Evolutionary conservation across 2,329 filamentous ascomycete species (phyloP).

Genomic region (Trichoderma cornu-damae): DNA sequence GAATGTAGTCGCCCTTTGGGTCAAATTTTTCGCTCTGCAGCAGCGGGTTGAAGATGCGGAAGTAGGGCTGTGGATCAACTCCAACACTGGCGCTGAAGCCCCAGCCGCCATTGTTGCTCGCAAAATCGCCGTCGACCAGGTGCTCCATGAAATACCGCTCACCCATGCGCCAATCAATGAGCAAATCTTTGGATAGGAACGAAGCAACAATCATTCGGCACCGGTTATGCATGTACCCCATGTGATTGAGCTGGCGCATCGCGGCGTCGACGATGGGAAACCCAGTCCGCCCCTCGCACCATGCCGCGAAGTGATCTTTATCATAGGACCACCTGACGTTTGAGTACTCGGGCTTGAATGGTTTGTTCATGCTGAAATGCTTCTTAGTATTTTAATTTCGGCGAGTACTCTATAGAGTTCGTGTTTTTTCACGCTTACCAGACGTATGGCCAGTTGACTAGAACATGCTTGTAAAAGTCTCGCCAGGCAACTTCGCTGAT

Average conservation of each 20-base stretch:
- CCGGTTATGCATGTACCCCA: slow-evolving; percentile 79
- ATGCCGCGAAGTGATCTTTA: slow-evolving; percentile 61
- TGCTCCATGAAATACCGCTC: slow-evolving; percentile 80
- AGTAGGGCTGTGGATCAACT: slow-evolving; percentile 84
- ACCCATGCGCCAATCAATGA: slow-evolving; percentile 78
- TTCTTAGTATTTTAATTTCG: slow-evolving; percentile 7
- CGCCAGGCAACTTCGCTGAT: slow-evolving; percentile 81
- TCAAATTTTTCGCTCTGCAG: slow-evolving; percentile 86
- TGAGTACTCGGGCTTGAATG: slow-evolving; percentile 74
- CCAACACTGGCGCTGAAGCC: slow-evolving; percentile 58
- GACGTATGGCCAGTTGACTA: slow-evolving; percentile 79
- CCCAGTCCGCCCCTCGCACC: slow-evolving; percentile 70
- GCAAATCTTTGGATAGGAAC: slow-evolving; percentile 73
- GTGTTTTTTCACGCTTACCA: slow-evolving; percentile 45
- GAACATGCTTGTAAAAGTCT: slow-evolving; percentile 82
- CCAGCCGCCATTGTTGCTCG: slow-evolving; percentile 66
- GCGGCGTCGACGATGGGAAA: slow-evolving; percentile 82
- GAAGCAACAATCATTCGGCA: slow-evolving; percentile 79
- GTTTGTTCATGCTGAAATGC: slow-evolving; percentile 49
- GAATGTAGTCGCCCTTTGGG: slow-evolving; percentile 69
- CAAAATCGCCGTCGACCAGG: slow-evolving; percentile 73
- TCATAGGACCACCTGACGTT: slow-evolving; percentile 81
- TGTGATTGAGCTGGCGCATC: slow-evolving; percentile 68
- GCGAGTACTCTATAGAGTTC: background rate
- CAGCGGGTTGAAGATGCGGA: slow-evolving; percentile 82